Base-by-base conservation (phyloP, 768 basidiomycete genomes). In the Boletellus sp. region DNA sequence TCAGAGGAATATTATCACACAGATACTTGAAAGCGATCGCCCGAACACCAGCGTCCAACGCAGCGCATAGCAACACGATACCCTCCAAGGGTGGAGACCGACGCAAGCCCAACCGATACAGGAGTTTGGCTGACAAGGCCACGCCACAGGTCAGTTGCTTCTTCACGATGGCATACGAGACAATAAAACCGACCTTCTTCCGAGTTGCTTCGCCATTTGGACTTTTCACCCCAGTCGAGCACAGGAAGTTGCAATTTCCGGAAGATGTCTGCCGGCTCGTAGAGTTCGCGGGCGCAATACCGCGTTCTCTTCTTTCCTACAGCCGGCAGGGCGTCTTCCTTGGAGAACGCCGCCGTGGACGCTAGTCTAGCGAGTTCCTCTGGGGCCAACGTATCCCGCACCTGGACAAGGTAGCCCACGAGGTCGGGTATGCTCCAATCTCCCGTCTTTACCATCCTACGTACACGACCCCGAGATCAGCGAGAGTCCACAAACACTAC, bases 381-480 rank as follows among this genome's bases (percentile, higher is more conserved):
- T 50, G 77, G 33, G 57, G 79, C 57, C 70, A 91, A 56, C 1
- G 77, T 78, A 15, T 81, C 77, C 60, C 82, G 81, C 9, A 96
- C 88, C 3, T 86, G 84, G 33, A 90, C 87, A 11, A 99, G 78
- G 65, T 99, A 96, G 61, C 85, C 87, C 45, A 86, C 79, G 15
- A 99, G 75, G 53, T 96, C 90, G 11, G 83, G 78, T 44, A 87
- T 83, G 2, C 85, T 88, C 94, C 93, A 94, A 55, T 90, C 85
- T 24, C 92, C 91, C 40, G 88, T 90, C 65, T 86, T 88, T 56
- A 91, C 81, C 87, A 91, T 89, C 65, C 90, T 91, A 53, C 4
- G 43, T 5, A 42, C 9, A 28, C 10, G 2, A 15, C 4, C 48
- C 32, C 55, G 31, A 28, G 9, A 11, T 28, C 28, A 28, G 28